phyloP scores from a whole-genome alignment of 495 filamentous ascomycete species.

The Penicillium alfredii region DNA sequence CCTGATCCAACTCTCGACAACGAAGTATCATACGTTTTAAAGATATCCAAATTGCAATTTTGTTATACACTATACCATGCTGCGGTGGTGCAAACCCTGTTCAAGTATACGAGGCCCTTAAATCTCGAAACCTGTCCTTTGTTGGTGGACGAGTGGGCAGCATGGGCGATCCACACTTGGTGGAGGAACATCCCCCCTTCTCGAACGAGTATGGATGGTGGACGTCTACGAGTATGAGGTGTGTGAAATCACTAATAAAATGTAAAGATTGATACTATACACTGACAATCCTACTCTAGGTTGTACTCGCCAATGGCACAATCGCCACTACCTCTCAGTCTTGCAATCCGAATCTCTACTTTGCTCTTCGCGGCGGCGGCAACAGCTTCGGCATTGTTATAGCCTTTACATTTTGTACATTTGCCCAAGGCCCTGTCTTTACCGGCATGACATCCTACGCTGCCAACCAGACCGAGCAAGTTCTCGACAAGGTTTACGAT shows the following conservation, averaged over 20 bases:
- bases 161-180: conserved; percentile 36
- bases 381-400: conserved; percentile 45
- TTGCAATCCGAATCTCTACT: conserved; percentile 35
- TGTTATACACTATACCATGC: too few species aligned
- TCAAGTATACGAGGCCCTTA: conserved; percentile 38
- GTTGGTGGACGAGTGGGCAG: conserved; percentile 43
- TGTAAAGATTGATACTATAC: conserved; percentile 1
- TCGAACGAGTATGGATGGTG: conserved; percentile 34
- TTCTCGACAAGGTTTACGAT: conserved; percentile 13
- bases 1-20: too few species aligned
- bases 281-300: conserved; percentile 26
- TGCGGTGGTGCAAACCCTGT: too few species aligned
- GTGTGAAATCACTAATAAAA: conserved; percentile 34
- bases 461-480: conserved; percentile 4
- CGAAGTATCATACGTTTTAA: too few species aligned
- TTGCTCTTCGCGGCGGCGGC: conserved; percentile 41
- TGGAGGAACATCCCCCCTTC: conserved; percentile 28
- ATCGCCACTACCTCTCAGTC: conserved; percentile 28
- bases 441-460: conserved; percentile 3
- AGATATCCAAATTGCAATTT: too few species aligned
- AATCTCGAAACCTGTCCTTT: conserved; percentile 38
- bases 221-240: conserved; percentile 24
- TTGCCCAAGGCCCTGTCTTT: conserved; percentile 9
- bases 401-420: conserved; percentile 14
- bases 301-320: conserved; percentile 41